phyloP scores from a whole-genome alignment of 345 rosid species.

The Melaleuca quinquenervia region DNA sequence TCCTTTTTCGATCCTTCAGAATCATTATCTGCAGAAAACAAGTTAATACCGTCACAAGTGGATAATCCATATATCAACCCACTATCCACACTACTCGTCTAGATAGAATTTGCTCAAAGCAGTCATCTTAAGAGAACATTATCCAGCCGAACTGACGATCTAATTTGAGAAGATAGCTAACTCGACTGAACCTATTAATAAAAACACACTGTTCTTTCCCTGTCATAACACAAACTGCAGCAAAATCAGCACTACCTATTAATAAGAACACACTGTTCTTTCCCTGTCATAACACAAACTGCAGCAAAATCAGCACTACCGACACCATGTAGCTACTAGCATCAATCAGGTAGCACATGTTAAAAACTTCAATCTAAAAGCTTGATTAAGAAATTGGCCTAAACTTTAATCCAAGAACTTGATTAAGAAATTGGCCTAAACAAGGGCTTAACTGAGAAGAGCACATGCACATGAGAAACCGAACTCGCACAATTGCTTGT shows the following conservation, averaged over 20 bases:
- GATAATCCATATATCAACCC: neutral
- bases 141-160: neutral
- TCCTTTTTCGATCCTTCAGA: neutral
- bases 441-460: neutral
- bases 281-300: neutral
- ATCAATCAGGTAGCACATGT: neutral
- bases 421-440: neutral
- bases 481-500: neutral
- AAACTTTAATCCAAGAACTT: neutral
- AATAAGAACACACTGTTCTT: neutral
- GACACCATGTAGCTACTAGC: neutral
- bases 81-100: neutral
- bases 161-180: neutral
- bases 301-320: neutral
- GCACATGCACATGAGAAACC: neutral
- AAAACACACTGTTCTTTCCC: neutral
- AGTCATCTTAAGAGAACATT: neutral
- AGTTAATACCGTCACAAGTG: neutral
- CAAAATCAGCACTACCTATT: neutral
- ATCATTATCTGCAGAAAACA: neutral
- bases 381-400: neutral
- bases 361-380: neutral
- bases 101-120: neutral
- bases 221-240: neutral
- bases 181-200: neutral